A percentile compares a stretch with the other conserved stretches of the same genome.
These are phyloP conservation scores for Pisolithus tinctorius DNA, from an alignment of 768 basidiomycete genomes.

Conservation along the genomic window DNA sequence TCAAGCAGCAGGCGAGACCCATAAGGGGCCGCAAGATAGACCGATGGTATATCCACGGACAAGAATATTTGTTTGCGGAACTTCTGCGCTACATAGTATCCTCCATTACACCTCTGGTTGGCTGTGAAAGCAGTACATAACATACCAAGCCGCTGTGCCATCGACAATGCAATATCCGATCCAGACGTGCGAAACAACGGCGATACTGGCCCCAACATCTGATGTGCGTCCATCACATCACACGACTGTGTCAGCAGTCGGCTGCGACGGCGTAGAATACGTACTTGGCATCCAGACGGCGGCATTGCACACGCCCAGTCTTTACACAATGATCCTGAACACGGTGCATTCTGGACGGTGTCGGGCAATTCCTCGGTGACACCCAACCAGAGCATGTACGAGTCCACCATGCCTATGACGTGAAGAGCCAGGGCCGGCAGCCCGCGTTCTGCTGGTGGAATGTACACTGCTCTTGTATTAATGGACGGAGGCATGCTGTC, in stretches of 20 bases:
- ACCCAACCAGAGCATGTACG: conserved; percentile 82
- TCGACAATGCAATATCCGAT: conserved; percentile 59
- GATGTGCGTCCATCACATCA: neutral
- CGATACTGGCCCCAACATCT: conserved; percentile 38
- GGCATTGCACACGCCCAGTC: conserved; percentile 88
- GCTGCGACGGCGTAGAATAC: conserved; percentile 1
- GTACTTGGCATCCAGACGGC: conserved; percentile 14
- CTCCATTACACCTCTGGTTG: neutral
- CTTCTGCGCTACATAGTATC: conserved; percentile 44
- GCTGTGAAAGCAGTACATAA: conserved; percentile 9
- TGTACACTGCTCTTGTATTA: conserved; percentile 40
- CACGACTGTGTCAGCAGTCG: neutral
- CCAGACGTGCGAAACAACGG: conserved; percentile 55
- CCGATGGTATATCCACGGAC: conserved; percentile 52
- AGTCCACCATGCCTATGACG: conserved; percentile 57
- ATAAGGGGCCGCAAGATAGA: conserved; percentile 36
- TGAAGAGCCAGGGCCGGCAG: conserved; percentile 59
- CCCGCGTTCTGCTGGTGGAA: conserved; percentile 43
- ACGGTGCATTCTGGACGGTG: conserved; percentile 41
- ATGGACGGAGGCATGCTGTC: conserved; percentile 19
- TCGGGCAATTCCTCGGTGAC: conserved; percentile 42
- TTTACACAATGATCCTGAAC: conserved; percentile 50
- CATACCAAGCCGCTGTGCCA: conserved; percentile 79
- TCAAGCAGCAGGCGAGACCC: conserved; percentile 43
- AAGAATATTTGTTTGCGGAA: conserved; percentile 66